Percentiles rank a stretch among this genome's conserved stretches.
phyloP scores from a whole-genome alignment of 495 filamentous ascomycete genomes.

The Staphylotrichum longicolle region DNA sequence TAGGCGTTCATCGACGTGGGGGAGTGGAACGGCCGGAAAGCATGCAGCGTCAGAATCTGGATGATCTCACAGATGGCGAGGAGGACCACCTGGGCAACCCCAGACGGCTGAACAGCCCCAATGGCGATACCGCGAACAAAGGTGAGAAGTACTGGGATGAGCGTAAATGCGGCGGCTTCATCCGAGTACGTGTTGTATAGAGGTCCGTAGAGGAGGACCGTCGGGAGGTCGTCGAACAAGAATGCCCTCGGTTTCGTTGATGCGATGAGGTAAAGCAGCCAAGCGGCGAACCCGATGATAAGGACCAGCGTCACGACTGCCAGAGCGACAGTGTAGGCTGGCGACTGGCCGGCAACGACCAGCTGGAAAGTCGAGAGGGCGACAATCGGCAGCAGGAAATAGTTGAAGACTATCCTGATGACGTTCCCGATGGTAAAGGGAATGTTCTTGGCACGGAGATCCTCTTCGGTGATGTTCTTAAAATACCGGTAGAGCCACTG shows the following conservation, averaged over 20 bases:
- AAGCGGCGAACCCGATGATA: conserved; percentile 69
- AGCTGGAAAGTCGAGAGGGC: conserved; percentile 87
- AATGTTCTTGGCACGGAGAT: conserved; percentile 84
- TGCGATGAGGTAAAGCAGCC: conserved; percentile 75
- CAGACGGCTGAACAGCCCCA: conserved; percentile 87
- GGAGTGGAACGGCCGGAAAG: conserved; percentile 84
- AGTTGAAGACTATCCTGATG: conserved; percentile 87
- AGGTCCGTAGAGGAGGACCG: conserved; percentile 84
- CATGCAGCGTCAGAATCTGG: conserved; percentile 79
- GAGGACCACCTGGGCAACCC: conserved; percentile 86
- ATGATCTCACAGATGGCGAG: conserved; percentile 93
- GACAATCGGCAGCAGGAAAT: conserved; percentile 81
- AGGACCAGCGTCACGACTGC: conserved; percentile 71
- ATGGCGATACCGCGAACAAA: conserved; percentile 85
- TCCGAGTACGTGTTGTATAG: conserved; percentile 99
- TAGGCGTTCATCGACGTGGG: conserved; percentile 98
- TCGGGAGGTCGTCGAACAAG: conserved; percentile 89
- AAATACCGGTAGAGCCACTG: conserved; percentile 73
- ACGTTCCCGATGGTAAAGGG: conserved; percentile 89
- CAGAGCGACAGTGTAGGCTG: conserved; percentile 64
- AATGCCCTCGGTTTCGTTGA: conserved; percentile 76
- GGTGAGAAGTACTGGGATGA: conserved; percentile 79
- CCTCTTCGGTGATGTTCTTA: conserved; percentile 72
- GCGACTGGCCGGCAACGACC: conserved; percentile 66
- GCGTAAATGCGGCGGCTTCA: conserved; percentile 76